Base-by-base conservation (phyloP, 2,329 filamentous ascomycete genomes). In the Ceratocystis cacaofunesta region DNA sequence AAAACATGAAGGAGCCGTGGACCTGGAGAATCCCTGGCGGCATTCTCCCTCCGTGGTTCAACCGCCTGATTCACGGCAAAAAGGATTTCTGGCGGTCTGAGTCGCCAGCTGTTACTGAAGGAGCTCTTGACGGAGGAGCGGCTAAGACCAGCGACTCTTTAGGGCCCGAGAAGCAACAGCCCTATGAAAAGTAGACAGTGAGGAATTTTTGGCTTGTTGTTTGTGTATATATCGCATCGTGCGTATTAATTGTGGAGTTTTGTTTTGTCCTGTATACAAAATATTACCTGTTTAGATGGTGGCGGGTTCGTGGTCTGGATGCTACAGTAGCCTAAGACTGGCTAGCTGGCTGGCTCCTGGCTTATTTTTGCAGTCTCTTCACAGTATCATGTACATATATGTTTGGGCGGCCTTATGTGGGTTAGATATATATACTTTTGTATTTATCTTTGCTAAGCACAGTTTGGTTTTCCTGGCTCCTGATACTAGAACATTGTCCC, bases 1-100 rank as follows among this genome's bases (percentile, higher is more conserved):
- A 90, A 75, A 80, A 87, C 6, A 78, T 87, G 71, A 89, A 90
- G 74, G 90, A 94, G 67, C 82, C 80, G 8, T 95, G 90, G 90
- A 89, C 88, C 0, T 92, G 85, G 77, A 85, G 82, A 71, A 81
- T 92, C 36, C 82, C 85, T 0, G 89, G 89, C 17, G 89, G 89
- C 0, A 75, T 94, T 62, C 75, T 92, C 30, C 89, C 90, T 0
- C 83, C 83, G 0, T 95, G 90, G 90, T 72, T 90, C 63, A 77
- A 79, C 66, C 81, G 90, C 36, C 76, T 87, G 3, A 72, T 75
- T 0, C 76, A 76, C 46, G 89, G 89, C 32, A 88, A 90, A 78
- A 87, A 81, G 75, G 82, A 87, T 70, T 92, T 92, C 72, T 91
- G 88, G 88, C 63, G 63, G 6, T 46, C n/a, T n/a, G 63, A 65